Conservation (phyloP, 2,329 filamentous ascomycete genomes). For the Cryphonectria carpinicola region DNA sequence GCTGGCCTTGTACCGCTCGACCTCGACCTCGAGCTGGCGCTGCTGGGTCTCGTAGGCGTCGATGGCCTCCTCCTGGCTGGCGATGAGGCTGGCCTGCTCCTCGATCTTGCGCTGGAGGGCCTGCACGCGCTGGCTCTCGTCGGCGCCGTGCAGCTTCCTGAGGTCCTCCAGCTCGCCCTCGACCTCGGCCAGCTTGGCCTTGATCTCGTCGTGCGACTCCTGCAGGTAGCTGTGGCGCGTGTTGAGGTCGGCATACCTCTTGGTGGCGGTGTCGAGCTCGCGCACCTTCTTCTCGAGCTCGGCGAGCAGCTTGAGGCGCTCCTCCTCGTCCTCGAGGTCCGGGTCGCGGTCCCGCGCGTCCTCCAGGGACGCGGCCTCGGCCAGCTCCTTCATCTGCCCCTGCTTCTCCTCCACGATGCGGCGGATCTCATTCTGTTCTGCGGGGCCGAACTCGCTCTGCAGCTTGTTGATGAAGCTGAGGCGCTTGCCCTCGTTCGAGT, state of each 20-base stretch:
- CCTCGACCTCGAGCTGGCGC: conserved; percentile 52
- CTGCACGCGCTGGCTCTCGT: conserved; percentile 56
- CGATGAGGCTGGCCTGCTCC: conserved; percentile 74
- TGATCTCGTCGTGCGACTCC: conserved; percentile 66
- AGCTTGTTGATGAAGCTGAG: conserved; percentile 38
- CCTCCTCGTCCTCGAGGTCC: conserved; percentile 60
- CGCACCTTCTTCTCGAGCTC: conserved; percentile 37
- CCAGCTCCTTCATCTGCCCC: conserved; percentile 44
- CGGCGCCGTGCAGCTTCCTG: conserved; percentile 54
- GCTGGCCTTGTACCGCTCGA: conserved; percentile 50
- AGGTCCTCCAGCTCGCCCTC: conserved; percentile 57
- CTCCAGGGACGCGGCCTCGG: conserved; percentile 31
- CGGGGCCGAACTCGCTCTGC: conserved; percentile 36
- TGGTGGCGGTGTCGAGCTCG: conserved; percentile 54
- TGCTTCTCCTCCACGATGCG: conserved; percentile 54
- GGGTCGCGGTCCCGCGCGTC: conserved; percentile 48
- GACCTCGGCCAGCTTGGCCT: conserved; percentile 64
- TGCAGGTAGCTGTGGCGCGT: conserved; percentile 64
- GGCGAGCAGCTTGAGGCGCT: conserved; percentile 53
- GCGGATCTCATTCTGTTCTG: conserved; percentile 50
- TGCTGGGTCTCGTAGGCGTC: conserved; percentile 55
- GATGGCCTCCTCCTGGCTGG: conserved; percentile 68
- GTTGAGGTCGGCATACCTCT: conserved; percentile 61
- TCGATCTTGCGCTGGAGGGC: conserved; percentile 60
- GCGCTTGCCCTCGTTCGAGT: conserved; percentile 35